Evolutionary conservation across 2,329 filamentous ascomycete genomes (phyloP).

Genomic region (Neonectria neomacrospora): DNA sequence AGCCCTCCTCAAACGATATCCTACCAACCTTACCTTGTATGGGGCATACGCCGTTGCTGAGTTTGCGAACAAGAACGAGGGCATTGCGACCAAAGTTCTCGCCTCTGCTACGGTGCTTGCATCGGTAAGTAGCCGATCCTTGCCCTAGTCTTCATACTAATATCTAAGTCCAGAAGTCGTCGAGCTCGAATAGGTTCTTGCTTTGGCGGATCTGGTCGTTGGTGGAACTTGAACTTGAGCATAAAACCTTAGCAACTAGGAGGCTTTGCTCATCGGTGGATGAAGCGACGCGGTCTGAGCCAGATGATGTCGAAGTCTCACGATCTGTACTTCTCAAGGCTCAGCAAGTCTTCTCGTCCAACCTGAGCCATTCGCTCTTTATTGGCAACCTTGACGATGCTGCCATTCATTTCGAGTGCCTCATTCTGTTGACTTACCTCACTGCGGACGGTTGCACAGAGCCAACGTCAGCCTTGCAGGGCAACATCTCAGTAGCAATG

Average conservation of each 20-base stretch:
- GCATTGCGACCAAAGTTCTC: constrained; percentile 73
- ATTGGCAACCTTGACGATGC: constrained; percentile 60
- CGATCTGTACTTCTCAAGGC: constrained; percentile 62
- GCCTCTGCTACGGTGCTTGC: constrained; percentile 65
- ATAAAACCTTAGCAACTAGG: constrained; percentile 49
- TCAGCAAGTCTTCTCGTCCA: constrained; percentile 62
- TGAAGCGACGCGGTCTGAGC: constrained; percentile 34
- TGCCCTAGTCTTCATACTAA: constrained; percentile 15
- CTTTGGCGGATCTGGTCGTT: constrained; percentile 75
- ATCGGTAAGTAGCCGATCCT: constrained; percentile 41
- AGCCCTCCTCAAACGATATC: constrained; percentile 73
- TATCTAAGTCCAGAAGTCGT: constrained; percentile 27
- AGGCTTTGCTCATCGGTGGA: constrained; percentile 56
- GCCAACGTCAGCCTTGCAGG: constrained; percentile 60
- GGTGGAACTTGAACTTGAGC: constrained; percentile 65
- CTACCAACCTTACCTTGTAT: constrained; percentile 75
- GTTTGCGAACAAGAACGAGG: constrained; percentile 63
- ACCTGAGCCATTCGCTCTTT: constrained; percentile 67
- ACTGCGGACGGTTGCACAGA: constrained; percentile 55
- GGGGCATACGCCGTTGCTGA: constrained; percentile 83
- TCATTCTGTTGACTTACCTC: constrained; percentile 76
- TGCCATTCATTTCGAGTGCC: constrained; percentile 67
- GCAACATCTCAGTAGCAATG: constrained; percentile 65
- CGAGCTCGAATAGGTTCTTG: constrained; percentile 43
- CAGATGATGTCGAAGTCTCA: constrained; percentile 36